Percentiles rank a stretch among this genome's conserved stretches.
Conservation (phyloP, 2,329 filamentous ascomycete species). For the Leptographium procerum region DNA sequence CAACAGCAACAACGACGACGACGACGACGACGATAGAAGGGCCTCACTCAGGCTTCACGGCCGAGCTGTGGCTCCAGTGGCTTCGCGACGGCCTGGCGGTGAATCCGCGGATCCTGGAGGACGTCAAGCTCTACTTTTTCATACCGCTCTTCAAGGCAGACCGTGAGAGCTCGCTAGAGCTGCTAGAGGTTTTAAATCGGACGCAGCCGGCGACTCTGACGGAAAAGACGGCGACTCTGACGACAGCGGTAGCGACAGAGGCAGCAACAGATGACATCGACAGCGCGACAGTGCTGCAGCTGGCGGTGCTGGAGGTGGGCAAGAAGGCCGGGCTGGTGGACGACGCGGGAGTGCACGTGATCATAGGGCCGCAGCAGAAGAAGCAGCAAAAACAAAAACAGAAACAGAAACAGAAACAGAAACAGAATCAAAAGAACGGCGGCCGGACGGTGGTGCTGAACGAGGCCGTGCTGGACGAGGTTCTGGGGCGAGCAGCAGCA, state of each 20-base stretch:
- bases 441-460: constrained; percentile 22
- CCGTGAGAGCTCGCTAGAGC: constrained; percentile 37
- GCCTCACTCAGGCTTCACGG: too few species aligned
- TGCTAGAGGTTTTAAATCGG: constrained; percentile 41
- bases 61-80: constrained; percentile 43
- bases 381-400: not conserved
- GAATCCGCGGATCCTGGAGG: constrained; percentile 43
- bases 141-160: constrained; percentile 51
- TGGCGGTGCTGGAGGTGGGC: constrained; percentile 58
- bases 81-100: constrained; percentile 37
- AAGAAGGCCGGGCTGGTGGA: constrained; percentile 61
- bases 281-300: constrained; percentile 45
- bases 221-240: not conserved
- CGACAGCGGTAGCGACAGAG: constrained; percentile 37
- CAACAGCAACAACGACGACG: constrained; percentile 13
- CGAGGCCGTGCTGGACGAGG: constrained; percentile 34
- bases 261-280: too few species aligned
- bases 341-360: constrained; percentile 25
- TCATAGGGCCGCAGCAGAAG: not conserved
- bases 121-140: constrained; percentile 54
- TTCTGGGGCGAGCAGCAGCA: constrained; percentile 45
- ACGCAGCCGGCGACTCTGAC: constrained; percentile 1
- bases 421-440: too few species aligned
- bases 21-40: too few species aligned
- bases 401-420: not conserved